Percentiles rank a stretch among this genome's conserved stretches.
Conservation (phyloP, 2,329 filamentous ascomycete species). For the Botrytis fragariae region DNA sequence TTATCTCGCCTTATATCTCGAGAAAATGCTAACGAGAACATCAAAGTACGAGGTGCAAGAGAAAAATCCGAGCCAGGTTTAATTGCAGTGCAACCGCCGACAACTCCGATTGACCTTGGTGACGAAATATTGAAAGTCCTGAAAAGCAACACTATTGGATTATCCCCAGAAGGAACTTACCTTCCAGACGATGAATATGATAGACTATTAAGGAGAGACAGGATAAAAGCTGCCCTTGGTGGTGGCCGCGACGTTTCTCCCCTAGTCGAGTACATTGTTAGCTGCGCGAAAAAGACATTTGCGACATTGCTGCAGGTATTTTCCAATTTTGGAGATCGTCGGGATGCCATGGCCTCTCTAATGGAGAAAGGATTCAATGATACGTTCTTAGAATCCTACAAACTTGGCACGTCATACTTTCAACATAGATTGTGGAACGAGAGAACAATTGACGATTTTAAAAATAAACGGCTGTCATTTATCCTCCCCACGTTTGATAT, state of each 20-base stretch:
- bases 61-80: neutral
- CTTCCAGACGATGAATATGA: constrained; percentile 3
- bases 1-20: neutral
- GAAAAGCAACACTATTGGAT: neutral
- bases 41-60: neutral
- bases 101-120: neutral
- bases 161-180: neutral
- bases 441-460: neutral
- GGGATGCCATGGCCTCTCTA: neutral
- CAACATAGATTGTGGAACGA: neutral
- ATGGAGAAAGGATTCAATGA: neutral
- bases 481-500: neutral
- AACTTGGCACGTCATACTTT: neutral
- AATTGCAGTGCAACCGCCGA: neutral
- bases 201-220: neutral
- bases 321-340: neutral
- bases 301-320: neutral
- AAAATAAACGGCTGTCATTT: neutral
- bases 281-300: constrained; percentile 1
- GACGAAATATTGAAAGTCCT: neutral
- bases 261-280: neutral
- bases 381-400: neutral
- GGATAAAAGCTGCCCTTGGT: neutral
- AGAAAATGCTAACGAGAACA: neutral
- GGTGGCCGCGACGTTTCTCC: neutral